Percentiles rank a stretch among this genome's conserved stretches.
Conservation (phyloP, 768 basidiomycete species). For the Termitomyces sp. region DNA sequence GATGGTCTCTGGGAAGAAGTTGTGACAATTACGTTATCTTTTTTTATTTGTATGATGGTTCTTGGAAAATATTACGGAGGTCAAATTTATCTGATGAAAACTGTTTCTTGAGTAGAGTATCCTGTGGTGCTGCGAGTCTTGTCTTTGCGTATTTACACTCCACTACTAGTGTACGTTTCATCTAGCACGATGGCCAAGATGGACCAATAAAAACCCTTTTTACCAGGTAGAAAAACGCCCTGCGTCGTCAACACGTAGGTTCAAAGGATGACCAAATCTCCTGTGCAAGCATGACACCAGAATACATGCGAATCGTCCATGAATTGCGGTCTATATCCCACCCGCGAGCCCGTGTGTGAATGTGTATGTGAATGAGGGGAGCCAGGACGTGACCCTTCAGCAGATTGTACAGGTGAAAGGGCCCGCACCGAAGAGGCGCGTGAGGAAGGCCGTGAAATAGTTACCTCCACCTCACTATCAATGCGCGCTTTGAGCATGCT, state of each 20-base stretch:
- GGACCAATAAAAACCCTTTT: not conserved
- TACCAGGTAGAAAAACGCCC: not conserved
- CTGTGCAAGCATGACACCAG: slow-evolving; percentile 81
- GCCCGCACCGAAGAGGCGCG: slow-evolving; percentile 28
- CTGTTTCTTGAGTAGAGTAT: too few species aligned
- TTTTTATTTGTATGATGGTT: not conserved
- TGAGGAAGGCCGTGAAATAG: slow-evolving; percentile 39
- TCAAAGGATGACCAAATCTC: slow-evolving; percentile 75
- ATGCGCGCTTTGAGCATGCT: slow-evolving; percentile 91
- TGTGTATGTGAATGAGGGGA: slow-evolving; percentile 20
- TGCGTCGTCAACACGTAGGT: not conserved
- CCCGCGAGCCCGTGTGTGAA: slow-evolving; percentile 13
- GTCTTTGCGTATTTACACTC: not conserved
- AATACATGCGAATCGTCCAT: slow-evolving; percentile 87
- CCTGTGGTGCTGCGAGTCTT: not conserved
- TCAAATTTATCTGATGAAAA: not conserved
- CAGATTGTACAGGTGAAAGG: slow-evolving; percentile 49
- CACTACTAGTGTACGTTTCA: not conserved
- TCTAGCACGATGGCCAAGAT: not conserved
- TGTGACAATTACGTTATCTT: not conserved
- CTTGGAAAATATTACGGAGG: not conserved
- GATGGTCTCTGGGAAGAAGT: not conserved
- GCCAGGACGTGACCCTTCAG: slow-evolving; percentile 21
- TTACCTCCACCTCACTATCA: slow-evolving; percentile 64
- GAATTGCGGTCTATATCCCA: slow-evolving; percentile 56